Base-by-base conservation (phyloP, 192 early-diverging fungal species). In the Coemansia nantahalensis region DNA sequence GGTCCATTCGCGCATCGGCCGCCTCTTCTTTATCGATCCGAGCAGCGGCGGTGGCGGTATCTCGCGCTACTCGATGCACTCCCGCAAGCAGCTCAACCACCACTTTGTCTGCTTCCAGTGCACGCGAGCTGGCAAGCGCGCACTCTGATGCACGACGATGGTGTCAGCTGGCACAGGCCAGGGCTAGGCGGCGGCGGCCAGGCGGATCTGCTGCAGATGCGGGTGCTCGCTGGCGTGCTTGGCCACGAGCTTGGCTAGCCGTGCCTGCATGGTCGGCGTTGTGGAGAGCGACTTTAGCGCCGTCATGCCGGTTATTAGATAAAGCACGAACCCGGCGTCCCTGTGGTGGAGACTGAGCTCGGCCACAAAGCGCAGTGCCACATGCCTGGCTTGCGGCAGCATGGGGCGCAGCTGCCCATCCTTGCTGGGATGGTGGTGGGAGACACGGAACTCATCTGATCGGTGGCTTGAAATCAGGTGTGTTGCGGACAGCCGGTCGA, bases 1-100 rank as follows among this genome's bases (percentile, higher is more conserved):
- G 26, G 84, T 97, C n/a, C 94, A 97, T 65, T 97, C 94, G 15
- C 82, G 94, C 7, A 82, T 97, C 36, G 80, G 83, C 6, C 79
- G 92, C 6, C 84, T 97, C n/a, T 97, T 94, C 58, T 93, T 65
- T 39, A 15, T 77, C 3, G 35, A 61, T 2, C 7, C 43, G 13
- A 51, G 30, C 10, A 16, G 10, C 0, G 17, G 10, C 0, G 33
- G 43, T 16, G 72, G 72, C 3, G 58, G 73, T 6, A 61, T 77
- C 13, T 59, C 45, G 16, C 31, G 39, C 14, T 65, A 69, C 41
- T 47, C 48, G 21, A 60, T 77, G 41, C 66, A 77, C 24, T 59
- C 56, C 8, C 42, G 16, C 34, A 64, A 65, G 19, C 43, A 49
- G 7, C 67, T 77, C 12, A 77, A 77, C 54, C 73, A 77, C 53